Evolutionary conservation across 441 rosid species (phyloP).

Genomic region (Adansonia madagascariensis): DNA sequence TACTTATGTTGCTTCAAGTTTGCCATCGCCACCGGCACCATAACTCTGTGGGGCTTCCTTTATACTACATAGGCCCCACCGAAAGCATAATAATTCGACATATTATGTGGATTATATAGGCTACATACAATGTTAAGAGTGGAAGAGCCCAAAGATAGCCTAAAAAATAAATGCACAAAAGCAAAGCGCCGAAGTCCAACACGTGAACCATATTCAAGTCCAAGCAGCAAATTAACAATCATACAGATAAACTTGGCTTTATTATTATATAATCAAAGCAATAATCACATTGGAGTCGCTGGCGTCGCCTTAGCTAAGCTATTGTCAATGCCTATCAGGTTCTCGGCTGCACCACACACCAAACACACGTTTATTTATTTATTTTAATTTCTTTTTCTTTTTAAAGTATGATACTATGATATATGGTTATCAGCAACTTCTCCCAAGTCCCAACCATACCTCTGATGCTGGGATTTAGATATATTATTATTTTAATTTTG

Average conservation of each 20-base stretch:
- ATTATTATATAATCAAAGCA: not conserved
- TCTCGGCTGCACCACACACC: conserved; percentile 1
- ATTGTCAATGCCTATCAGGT: not conserved
- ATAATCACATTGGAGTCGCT: not conserved
- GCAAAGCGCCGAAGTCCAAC: not conserved
- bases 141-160: not conserved
- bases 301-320: not conserved
- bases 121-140: not conserved
- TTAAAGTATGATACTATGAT: not conserved
- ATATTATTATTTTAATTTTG: too few species aligned
- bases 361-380: not conserved
- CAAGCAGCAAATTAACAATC: too few species aligned
- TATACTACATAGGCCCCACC: not conserved
- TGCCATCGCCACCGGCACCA: not conserved
- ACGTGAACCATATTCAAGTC: not conserved
- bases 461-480: too few species aligned
- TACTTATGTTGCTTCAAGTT: too few species aligned
- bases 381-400: not conserved
- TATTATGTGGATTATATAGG: not conserved
- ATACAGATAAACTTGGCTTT: too few species aligned
- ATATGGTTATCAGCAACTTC: not conserved
- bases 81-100: not conserved
- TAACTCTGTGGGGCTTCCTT: not conserved
- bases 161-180: not conserved
- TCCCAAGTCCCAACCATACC: not conserved